Evolutionary conservation across 2,329 filamentous ascomycete genomes (phyloP).

Genomic region (Diplodia sapinea): DNA sequence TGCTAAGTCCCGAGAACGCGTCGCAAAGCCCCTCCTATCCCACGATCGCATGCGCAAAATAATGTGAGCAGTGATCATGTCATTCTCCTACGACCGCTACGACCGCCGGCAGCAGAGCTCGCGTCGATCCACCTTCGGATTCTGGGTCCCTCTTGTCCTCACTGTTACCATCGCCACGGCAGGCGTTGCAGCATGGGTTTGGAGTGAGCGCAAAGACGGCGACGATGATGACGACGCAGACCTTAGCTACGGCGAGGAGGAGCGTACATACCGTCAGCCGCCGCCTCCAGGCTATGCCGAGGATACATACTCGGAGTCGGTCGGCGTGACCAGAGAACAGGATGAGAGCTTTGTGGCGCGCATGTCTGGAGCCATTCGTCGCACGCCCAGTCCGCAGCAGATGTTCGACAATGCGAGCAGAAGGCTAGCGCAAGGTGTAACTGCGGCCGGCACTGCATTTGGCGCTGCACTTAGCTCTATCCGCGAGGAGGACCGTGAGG

Average conservation of each 20-base stretch:
- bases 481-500: slow-evolving; percentile 79
- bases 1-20: background rate
- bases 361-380: slow-evolving; percentile 79
- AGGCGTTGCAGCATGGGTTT: slow-evolving; percentile 88
- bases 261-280: background rate
- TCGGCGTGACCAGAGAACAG: slow-evolving; percentile 34
- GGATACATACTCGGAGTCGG: slow-evolving; percentile 23
- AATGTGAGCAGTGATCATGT: slow-evolving; percentile 38
- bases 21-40: background rate
- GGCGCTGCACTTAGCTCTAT: slow-evolving; percentile 84
- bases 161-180: slow-evolving; percentile 88
- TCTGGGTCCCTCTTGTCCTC: slow-evolving; percentile 87
- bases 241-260: slow-evolving; percentile 34
- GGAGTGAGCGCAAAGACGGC: slow-evolving; percentile 82
- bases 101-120: slow-evolving; percentile 60
- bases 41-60: slow-evolving; percentile 19
- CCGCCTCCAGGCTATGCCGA: slow-evolving; percentile 39
- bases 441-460: slow-evolving; percentile 80
- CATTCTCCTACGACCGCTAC: slow-evolving; percentile 64
- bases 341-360: slow-evolving; percentile 71
- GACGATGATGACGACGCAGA: slow-evolving; percentile 57
- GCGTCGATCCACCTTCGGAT: slow-evolving; percentile 66
- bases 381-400: slow-evolving; percentile 86
- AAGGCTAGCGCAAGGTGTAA: slow-evolving; percentile 79
- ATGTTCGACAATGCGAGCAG: slow-evolving; percentile 83